Conservation (phyloP, 1,284 basidiomycete species). For the Lentinus polychrous region DNA sequence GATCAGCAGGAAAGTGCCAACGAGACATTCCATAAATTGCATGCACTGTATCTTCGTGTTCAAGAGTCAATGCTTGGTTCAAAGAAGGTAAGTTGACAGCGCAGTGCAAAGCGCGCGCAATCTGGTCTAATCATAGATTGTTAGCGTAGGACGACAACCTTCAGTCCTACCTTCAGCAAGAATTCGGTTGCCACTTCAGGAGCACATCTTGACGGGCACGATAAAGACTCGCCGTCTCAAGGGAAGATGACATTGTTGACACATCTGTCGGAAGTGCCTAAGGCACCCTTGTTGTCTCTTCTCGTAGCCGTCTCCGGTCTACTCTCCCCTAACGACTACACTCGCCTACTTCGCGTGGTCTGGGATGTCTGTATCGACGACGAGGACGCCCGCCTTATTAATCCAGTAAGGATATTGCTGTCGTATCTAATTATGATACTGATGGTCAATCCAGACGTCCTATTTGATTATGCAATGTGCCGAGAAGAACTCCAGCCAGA, state of each 20-base stretch:
- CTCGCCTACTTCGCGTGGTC: constrained; percentile 40
- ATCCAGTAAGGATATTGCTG: constrained; percentile 37
- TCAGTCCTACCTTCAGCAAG: constrained; percentile 25
- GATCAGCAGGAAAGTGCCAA: constrained; percentile 37
- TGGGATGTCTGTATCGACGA: constrained; percentile 50
- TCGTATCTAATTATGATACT: neutral
- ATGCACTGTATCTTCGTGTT: constrained; percentile 43
- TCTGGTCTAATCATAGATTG: constrained; percentile 5
- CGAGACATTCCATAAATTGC: constrained; percentile 36
- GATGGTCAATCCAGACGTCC: constrained; percentile 39
- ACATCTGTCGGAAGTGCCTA: constrained; percentile 38
- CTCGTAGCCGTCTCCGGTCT: constrained; percentile 54
- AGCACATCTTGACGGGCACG: neutral
- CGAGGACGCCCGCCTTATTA: constrained; percentile 34
- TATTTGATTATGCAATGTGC: constrained; percentile 69
- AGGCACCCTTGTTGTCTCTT: constrained; percentile 43
- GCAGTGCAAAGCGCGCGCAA: constrained; percentile 5
- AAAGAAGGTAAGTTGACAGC: constrained; percentile 32
- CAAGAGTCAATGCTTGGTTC: constrained; percentile 36
- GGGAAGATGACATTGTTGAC: constrained; percentile 34
- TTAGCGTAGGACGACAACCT: constrained; percentile 21
- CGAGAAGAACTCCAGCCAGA: constrained; percentile 46
- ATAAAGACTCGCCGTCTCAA: constrained; percentile 11
- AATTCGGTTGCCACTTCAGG: constrained; percentile 7
- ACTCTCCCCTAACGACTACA: constrained; percentile 41